phyloP scores from a whole-genome alignment of 768 basidiomycete genomes.

The Phlebiopsis gigantea region DNA sequence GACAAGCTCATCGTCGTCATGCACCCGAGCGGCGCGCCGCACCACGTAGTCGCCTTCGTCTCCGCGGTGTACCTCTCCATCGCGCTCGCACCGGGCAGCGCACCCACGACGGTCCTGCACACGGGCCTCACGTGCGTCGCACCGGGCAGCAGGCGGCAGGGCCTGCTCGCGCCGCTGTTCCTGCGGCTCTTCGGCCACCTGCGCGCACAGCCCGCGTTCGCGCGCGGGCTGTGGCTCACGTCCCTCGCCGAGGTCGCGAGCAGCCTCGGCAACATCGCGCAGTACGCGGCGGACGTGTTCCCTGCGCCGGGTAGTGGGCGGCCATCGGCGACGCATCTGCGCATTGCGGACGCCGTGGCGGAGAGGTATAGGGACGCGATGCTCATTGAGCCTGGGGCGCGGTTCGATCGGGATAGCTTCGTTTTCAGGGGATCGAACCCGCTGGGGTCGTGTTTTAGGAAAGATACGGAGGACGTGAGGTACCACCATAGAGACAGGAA shows the following conservation, averaged over 20 bases:
- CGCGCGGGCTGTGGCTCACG: slow-evolving; percentile 5
- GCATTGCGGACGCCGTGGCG: neutral
- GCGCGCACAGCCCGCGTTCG: neutral
- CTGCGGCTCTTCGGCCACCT: neutral
- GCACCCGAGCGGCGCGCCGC: neutral
- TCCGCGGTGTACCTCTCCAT: slow-evolving; percentile 9
- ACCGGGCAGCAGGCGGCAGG: neutral
- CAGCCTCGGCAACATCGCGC: slow-evolving; percentile 1
- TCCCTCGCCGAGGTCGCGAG: slow-evolving; percentile 8
- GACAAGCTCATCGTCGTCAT: slow-evolving; percentile 6
- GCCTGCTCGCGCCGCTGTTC: slow-evolving; percentile 1
- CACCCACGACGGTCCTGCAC: slow-evolving; percentile 2
- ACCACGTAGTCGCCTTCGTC: slow-evolving; percentile 4
- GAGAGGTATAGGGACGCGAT: slow-evolving; percentile 2
- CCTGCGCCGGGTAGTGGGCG: neutral
- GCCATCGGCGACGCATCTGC: slow-evolving; percentile 1
- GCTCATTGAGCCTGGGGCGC: slow-evolving; percentile 2
- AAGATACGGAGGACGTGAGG: slow-evolving; percentile 1
- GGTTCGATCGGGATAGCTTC: slow-evolving; percentile 4
- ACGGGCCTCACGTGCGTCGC: slow-evolving; percentile 10
- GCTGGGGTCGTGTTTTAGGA: slow-evolving; percentile 11
- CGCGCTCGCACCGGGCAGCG: neutral
- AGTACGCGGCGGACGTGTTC: slow-evolving; percentile 5
- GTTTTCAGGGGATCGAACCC: slow-evolving; percentile 8
- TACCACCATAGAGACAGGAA: slow-evolving; percentile 1